Base-by-base conservation (phyloP, 2,329 filamentous ascomycete species). In the Colletotrichum tamarilloi region DNA sequence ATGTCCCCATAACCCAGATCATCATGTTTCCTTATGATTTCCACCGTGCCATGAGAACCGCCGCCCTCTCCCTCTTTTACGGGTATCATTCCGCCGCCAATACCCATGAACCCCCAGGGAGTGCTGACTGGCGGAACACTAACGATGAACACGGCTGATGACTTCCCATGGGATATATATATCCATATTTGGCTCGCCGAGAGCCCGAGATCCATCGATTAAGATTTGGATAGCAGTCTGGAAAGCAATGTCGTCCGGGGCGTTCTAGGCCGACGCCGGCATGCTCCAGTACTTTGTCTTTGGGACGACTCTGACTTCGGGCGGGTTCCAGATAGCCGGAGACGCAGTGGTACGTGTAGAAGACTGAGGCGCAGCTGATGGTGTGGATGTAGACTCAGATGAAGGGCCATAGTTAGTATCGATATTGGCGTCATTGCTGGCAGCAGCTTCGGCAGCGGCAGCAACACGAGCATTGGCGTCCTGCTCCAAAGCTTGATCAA, bases 281-380 rank as follows among this genome's bases (percentile, higher is more conserved):
- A 53, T n/a, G n/a, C 22, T 65, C 72, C 72, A 74, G 38, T 58
- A 72, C 22, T 22, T 42, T 0, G 72, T 74, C 63, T 38, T 72
- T 8, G 62, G 68, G 14, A 74, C 72, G 22, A 63, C 62, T 5
- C 72, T 28, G 6, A 74, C 38, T 11, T 72, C 68, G 11, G 58
- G 72, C 1, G 26, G n/a, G 14, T 3, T 46, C 62, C 68, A 64
- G 1, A 9, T 11, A 4, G 30, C 32, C 32, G 32, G 32, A 35
- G 32, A 35, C 4, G 1, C 32, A 35, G 32, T 42, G 16, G 38
- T 42, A 7, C 7, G 16, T 42, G 38, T 19, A 42, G 38, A 42
- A 16, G 14, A 28, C 26, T 12, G 32, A 12, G 12, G 9, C 19
- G 42, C 19, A 49, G 42, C 3, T 9, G 19, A n/a, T 11, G 42